Conservation (phyloP, 768 basidiomycete genomes). For the Suillus discolor region DNA sequence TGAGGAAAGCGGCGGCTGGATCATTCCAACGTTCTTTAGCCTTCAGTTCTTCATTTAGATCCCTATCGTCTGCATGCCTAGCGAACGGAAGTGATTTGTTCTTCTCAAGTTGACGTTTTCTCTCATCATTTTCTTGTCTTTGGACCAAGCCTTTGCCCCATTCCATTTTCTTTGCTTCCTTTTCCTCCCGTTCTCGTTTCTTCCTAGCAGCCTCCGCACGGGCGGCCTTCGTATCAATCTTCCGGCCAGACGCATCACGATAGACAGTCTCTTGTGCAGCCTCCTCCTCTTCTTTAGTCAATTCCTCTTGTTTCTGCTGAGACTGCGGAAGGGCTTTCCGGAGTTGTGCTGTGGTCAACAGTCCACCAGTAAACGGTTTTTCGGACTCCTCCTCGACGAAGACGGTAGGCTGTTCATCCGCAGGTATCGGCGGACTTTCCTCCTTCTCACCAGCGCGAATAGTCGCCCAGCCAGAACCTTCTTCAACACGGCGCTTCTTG, state of each 20-base stretch:
- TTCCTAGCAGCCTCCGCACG: conserved; percentile 80
- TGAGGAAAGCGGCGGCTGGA: conserved; percentile 93
- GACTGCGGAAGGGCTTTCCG: conserved; percentile 58
- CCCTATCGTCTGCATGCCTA: conserved; percentile 78
- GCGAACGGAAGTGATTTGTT: conserved; percentile 70
- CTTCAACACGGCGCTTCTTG: conserved; percentile 67
- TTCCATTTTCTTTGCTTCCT: conserved; percentile 90
- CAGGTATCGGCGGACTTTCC: conserved; percentile 53
- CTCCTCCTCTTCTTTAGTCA: conserved; percentile 48
- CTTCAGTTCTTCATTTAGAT: conserved; percentile 84
- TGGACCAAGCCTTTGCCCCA: conserved; percentile 98
- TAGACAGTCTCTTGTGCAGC: conserved; percentile 90
- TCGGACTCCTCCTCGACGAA: conserved; percentile 49
- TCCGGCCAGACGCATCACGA: conserved; percentile 85
- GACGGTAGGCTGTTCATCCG: conserved; percentile 70
- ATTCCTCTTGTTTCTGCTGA: conserved; percentile 38
- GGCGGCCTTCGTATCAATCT: conserved; percentile 86
- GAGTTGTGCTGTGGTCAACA: conserved; percentile 77
- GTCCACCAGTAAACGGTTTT: conserved; percentile 65
- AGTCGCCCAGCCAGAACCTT: conserved; percentile 68
- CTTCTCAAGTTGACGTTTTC: conserved; percentile 65
- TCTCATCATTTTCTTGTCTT: conserved; percentile 73
- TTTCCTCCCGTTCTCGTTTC: conserved; percentile 83
- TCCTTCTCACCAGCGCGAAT: conserved; percentile 54
- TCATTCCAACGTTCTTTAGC: conserved; percentile 92